Conservation (phyloP, 2,329 filamentous ascomycete genomes). For the Ophiostoma novo-ulmi region DNA sequence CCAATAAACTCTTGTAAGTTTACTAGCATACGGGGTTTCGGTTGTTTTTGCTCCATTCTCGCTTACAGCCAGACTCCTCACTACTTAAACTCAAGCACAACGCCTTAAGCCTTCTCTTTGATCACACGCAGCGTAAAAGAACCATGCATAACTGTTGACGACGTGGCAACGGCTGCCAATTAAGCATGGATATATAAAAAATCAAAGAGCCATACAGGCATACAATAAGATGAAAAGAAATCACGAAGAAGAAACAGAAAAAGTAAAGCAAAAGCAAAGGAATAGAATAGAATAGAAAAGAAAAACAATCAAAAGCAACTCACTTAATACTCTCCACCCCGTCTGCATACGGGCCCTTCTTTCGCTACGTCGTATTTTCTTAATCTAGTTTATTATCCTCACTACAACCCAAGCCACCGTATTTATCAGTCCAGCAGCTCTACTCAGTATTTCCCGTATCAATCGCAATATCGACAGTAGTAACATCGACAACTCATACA, state of each 20-base stretch:
- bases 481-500: neutral
- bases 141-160: neutral
- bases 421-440: neutral
- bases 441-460: neutral
- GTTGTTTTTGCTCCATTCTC: too few relatives aligned
- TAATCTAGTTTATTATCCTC: neutral
- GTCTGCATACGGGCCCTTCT: neutral
- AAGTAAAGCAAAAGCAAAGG: neutral
- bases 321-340: neutral
- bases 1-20: neutral
- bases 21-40: neutral
- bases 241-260: neutral
- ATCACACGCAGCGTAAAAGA: neutral
- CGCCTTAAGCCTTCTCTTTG: too few relatives aligned
- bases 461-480: neutral
- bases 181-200: neutral
- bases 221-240: neutral
- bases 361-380: neutral
- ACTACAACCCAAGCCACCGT: neutral
- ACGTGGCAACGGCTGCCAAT: neutral
- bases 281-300: neutral
- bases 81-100: neutral
- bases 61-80: too few relatives aligned
- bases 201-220: neutral
- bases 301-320: neutral